Percentiles rank a stretch among this genome's conserved stretches.
These are phyloP conservation scores for Geotrichum macrosporum DNA, from an alignment of 1,139 yeast species.

Conservation along the genomic window DNA sequence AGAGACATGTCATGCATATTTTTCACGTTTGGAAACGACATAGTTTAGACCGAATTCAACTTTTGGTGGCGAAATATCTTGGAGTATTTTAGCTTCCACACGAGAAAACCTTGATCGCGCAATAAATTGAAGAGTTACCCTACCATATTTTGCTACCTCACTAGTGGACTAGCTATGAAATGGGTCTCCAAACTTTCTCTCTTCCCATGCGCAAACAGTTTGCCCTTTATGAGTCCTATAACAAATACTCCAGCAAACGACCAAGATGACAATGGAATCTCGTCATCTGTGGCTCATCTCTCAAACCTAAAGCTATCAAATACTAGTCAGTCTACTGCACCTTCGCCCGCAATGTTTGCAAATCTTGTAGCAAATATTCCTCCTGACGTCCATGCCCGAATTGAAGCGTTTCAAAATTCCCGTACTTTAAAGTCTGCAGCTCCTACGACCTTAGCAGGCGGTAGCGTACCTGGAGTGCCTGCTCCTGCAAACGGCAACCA, in stretches of 20 bases:
- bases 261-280: slow-evolving; percentile 1
- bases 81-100: no score
- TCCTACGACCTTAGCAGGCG: neutral
- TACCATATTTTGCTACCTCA: no score
- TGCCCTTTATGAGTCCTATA: neutral
- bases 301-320: slow-evolving; percentile 13
- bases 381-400: slow-evolving; percentile 69
- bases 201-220: no score
- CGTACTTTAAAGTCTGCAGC: slow-evolving; percentile 14
- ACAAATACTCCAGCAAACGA: neutral
- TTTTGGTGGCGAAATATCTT: no score
- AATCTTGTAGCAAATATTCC: slow-evolving; percentile 35
- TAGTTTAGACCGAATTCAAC: no score
- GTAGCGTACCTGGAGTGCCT: neutral
- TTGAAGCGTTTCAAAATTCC: slow-evolving; percentile 58
- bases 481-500: neutral
- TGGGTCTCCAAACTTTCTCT: no score
- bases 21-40: no score
- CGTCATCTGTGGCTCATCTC: slow-evolving; percentile 2
- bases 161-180: no score
- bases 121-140: no score
- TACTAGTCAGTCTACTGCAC: slow-evolving; percentile 8
- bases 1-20: no score
- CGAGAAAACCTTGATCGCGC: no score
- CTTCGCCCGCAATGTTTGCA: slow-evolving; percentile 22